phyloP scores from a whole-genome alignment of 176 grass and related monocot species.

The Eleusine coracana region DNA sequence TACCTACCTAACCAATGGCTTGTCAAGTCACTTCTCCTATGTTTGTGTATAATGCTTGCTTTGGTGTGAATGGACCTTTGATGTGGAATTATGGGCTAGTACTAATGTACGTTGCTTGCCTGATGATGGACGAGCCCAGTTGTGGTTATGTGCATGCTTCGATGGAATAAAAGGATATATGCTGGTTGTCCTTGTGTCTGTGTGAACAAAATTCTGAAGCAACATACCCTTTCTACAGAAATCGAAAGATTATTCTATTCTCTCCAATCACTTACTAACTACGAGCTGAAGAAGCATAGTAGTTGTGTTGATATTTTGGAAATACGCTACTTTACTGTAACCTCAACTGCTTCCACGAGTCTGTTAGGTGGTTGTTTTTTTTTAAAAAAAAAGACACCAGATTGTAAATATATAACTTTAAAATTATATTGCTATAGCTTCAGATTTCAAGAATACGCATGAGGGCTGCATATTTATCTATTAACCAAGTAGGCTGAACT shows the following conservation, averaged over 20 bases:
- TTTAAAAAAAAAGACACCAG: neutral
- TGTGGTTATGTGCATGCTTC: neutral
- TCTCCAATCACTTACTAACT: neutral
- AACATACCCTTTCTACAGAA: neutral
- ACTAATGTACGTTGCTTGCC: no score
- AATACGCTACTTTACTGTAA: neutral
- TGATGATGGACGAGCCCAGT: neutral
- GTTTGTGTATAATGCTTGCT: no score
- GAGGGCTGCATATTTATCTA: no score
- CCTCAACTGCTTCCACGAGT: neutral
- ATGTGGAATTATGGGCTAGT: no score
- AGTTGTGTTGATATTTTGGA: neutral
- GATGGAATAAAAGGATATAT: neutral
- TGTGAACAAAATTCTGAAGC: neutral
- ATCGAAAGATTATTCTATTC: neutral
- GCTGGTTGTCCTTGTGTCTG: neutral
- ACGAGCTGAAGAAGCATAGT: neutral
- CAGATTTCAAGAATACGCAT: no score
- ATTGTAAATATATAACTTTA: neutral
- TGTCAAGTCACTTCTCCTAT: slow-evolving; percentile 12
- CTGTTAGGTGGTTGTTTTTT: neutral
- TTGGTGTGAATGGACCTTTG: no score
- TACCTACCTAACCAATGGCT: slow-evolving; percentile 28
- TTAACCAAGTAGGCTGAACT: no score
- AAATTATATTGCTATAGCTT: no score